Conservation (phyloP, 306 rosid genomes). For the Cercis canadensis region DNA sequence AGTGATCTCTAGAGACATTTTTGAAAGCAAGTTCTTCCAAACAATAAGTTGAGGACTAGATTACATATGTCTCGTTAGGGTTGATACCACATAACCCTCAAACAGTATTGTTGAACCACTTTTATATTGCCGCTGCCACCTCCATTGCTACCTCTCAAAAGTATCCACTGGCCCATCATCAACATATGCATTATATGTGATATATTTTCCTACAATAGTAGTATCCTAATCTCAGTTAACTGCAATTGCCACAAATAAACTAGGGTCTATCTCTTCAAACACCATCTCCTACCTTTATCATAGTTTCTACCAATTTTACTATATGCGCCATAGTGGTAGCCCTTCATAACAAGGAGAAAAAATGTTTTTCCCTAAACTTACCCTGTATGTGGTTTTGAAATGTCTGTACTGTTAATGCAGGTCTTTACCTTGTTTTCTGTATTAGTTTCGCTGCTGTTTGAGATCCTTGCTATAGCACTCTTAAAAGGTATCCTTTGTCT, state of each 20-base stretch:
- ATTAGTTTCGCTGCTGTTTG: slow-evolving; percentile 64
- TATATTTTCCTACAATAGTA: neutral
- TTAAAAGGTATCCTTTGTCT: slow-evolving; percentile 69
- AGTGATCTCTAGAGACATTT: slow-evolving; percentile 1
- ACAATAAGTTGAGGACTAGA: neutral
- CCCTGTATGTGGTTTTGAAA: slow-evolving; percentile 30
- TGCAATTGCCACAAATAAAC: neutral
- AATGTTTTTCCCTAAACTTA: slow-evolving; percentile 10
- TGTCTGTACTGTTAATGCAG: slow-evolving; percentile 56
- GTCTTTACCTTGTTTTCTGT: slow-evolving; percentile 81
- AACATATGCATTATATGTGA: neutral
- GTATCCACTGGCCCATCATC: slow-evolving; percentile 5
- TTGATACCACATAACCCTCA: neutral
- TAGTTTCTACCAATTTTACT: neutral
- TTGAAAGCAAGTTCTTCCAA: slow-evolving; percentile 17
- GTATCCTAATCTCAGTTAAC: neutral
- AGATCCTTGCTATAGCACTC: slow-evolving; percentile 66
- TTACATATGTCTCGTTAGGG: slow-evolving; percentile 2
- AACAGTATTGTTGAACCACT: slow-evolving; percentile 3
- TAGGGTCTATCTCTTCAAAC: neutral
- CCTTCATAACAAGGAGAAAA: neutral
- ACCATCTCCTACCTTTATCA: neutral
- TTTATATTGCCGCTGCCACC: slow-evolving; percentile 8
- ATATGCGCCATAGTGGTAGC: neutral
- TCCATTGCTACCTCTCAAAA: slow-evolving; percentile 7